phyloP scores from a whole-genome alignment of 352 stramenopile genomes.

The Lagenidium giganteum region DNA sequence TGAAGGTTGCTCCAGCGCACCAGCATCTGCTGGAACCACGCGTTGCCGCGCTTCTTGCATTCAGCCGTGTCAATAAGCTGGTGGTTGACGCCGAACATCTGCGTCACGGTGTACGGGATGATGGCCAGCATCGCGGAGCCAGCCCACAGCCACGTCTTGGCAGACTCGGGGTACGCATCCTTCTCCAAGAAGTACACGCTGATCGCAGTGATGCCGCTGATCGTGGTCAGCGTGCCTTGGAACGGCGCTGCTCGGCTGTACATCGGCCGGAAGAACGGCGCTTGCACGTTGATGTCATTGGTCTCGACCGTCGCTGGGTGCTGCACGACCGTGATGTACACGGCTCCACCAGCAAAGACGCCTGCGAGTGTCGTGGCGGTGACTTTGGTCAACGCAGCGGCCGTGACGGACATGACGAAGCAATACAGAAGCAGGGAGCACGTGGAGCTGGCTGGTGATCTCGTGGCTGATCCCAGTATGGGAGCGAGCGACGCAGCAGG shows the following conservation, averaged over 20 bases:
- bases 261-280: conserved; percentile 25
- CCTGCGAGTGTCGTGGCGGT: conserved; percentile 13
- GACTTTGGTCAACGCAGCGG: conserved; percentile 3
- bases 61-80: conserved; percentile 4
- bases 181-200: conserved; percentile 8
- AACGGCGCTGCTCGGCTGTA: conserved; percentile 15
- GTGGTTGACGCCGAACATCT: conserved; percentile 18
- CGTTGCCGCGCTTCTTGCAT: background rate
- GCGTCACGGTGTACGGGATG: conserved; percentile 12
- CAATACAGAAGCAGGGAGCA: too few relatives aligned
- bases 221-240: conserved; percentile 10
- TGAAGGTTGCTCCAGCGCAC: conserved; percentile 10
- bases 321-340: conserved; percentile 31
- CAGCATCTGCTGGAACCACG: conserved; percentile 3
- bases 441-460: too few relatives aligned
- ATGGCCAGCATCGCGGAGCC: conserved; percentile 12
- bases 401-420: background rate
- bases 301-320: conserved; percentile 19
- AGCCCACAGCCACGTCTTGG: conserved; percentile 6
- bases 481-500: too few relatives aligned
- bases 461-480: too few relatives aligned
- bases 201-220: conserved; percentile 20
- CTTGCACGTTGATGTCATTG: conserved; percentile 5
- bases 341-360: conserved; percentile 23
- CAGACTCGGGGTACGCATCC: too few relatives aligned